These are phyloP conservation scores for Falciphora oryzae DNA, from an alignment of 2,329 filamentous ascomycete genomes.

Conservation along the genomic window DNA sequence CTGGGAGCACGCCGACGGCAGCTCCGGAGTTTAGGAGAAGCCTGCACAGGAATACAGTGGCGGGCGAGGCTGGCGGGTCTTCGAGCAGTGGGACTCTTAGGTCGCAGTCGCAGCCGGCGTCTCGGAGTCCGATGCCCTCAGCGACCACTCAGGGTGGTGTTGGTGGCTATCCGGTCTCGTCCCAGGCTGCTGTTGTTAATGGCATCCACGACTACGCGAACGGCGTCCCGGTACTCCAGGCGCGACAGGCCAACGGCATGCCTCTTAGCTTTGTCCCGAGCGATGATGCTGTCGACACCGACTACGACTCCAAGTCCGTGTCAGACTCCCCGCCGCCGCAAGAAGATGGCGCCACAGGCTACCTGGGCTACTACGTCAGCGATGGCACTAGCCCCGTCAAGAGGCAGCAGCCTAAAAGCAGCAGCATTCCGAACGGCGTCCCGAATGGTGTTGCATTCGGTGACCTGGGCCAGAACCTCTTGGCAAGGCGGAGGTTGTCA, in stretches of 20 bases:
- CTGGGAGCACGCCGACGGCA: conserved; percentile 17
- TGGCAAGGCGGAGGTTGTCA: conserved; percentile 41
- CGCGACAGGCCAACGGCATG: conserved; percentile 42
- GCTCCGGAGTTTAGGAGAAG: conserved; percentile 50
- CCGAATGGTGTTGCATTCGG: conserved; percentile 33
- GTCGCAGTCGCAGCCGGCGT: conserved; percentile 62
- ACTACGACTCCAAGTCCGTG: conserved; percentile 36
- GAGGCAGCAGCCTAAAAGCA: conserved; percentile 17
- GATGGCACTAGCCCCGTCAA: conserved; percentile 23
- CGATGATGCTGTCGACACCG: conserved; percentile 36
- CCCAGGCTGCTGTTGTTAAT: conserved; percentile 25
- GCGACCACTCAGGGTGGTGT: conserved; percentile 7
- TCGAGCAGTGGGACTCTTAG: conserved; percentile 50
- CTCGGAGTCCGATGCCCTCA: conserved; percentile 32
- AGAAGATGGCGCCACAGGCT: conserved; percentile 40
- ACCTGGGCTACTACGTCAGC: conserved; percentile 32
- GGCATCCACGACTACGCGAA: conserved; percentile 30
- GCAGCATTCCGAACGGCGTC: conserved; percentile 32
- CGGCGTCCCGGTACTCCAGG: conserved; percentile 28
- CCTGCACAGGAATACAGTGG: conserved; percentile 39
- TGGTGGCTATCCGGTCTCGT: conserved; percentile 23
- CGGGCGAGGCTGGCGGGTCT: conserved; percentile 41
- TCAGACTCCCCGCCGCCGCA: conserved; percentile 36
- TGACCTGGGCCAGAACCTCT: conserved; percentile 35
- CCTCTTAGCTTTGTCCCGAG: conserved; percentile 51